A percentile compares a stretch with the other conserved stretches of the same genome.
Conservation (phyloP, 495 filamentous ascomycete species). For the Bombardia bombarda region DNA sequence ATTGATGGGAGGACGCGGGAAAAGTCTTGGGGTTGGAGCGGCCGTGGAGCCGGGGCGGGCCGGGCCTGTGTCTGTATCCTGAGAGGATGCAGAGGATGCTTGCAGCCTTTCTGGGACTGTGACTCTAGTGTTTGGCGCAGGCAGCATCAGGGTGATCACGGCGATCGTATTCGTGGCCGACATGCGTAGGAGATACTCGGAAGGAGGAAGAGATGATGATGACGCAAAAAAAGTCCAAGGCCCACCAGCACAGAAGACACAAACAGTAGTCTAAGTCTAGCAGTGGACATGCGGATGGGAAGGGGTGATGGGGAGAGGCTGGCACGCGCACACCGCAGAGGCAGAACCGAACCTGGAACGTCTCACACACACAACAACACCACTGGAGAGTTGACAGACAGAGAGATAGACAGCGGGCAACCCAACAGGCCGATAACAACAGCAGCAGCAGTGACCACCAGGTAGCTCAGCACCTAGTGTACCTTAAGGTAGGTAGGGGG, state of each 20-base stretch:
- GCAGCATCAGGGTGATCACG: neutral
- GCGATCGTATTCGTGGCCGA: neutral
- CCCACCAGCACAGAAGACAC: too few species aligned
- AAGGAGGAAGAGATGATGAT: too few species aligned
- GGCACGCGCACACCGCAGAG: neutral
- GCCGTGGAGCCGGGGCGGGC: constrained; percentile 1
- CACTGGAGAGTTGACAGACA: too few species aligned
- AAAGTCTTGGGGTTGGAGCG: neutral
- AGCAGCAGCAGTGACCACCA: too few species aligned
- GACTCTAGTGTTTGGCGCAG: neutral
- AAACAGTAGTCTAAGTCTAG: too few species aligned
- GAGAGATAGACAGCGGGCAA: too few species aligned
- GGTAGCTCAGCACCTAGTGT: too few species aligned
- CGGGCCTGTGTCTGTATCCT: neutral
- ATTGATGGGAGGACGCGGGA: constrained; percentile 8
- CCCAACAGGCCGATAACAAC: too few species aligned
- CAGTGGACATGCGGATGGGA: neutral
- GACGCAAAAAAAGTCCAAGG: too few species aligned
- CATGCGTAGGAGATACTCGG: constrained; percentile 1
- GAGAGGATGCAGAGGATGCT: neutral
- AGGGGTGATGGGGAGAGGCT: neutral
- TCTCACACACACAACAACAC: neutral
- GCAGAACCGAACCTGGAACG: neutral
- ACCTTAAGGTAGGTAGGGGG: too few species aligned
- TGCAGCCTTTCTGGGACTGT: neutral